Conservation (phyloP, 352 stramenopile species). For the Albugo candida region DNA sequence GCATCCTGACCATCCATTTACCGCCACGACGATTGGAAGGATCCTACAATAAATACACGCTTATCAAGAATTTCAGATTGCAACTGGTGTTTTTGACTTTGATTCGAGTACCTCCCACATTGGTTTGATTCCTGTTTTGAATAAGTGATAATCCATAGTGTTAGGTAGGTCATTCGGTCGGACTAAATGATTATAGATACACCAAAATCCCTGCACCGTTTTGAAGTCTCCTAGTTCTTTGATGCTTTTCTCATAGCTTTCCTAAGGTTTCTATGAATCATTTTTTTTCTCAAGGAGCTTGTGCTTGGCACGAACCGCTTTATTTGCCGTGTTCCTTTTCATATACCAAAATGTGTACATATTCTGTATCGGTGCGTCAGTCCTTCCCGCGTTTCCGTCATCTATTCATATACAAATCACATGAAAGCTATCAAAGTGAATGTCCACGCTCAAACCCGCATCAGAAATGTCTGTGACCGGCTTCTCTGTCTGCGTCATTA, state of each 20-base stretch:
- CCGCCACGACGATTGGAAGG: conserved; percentile 76
- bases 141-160: conserved; percentile 85
- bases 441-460: no score
- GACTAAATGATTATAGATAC: conserved; percentile 85
- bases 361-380: conserved; percentile 70
- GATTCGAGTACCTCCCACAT: conserved; percentile 69
- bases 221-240: conserved; percentile 86
- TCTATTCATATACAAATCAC: conserved; percentile 1
- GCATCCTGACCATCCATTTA: conserved; percentile 86
- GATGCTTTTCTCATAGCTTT: conserved; percentile 89
- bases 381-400: conserved; percentile 12
- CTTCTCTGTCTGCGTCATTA: no score
- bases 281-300: background rate
- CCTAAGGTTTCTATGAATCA: conserved; percentile 11
- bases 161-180: conserved; percentile 80
- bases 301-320: conserved; percentile 24
- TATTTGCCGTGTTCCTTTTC: conserved; percentile 69
- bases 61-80: background rate
- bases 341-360: conserved; percentile 83
- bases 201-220: conserved; percentile 86
- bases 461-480: no score
- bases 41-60: conserved; percentile 17
- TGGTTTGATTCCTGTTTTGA: conserved; percentile 87
- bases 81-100: background rate
- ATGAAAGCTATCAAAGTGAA: no score